Evolutionary conservation across 1,284 basidiomycete species (phyloP).

Genomic region (Rhodotorula sp.): DNA sequence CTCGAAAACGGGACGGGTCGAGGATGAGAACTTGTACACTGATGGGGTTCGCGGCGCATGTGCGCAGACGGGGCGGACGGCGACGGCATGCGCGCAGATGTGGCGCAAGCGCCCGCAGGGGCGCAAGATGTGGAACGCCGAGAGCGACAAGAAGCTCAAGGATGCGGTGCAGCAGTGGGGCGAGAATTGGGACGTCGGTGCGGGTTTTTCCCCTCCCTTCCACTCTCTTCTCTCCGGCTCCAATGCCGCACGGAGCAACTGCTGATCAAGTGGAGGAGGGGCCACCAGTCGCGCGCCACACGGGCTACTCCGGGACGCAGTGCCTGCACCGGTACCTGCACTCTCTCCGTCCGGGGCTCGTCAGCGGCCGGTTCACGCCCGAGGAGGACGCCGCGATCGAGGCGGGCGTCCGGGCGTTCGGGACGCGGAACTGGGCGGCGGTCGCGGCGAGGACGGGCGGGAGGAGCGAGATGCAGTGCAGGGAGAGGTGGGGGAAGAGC

Average conservation of each 20-base stretch:
- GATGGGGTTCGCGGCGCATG: too few species aligned
- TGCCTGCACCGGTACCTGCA: constrained; percentile 43
- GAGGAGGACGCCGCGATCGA: constrained; percentile 68
- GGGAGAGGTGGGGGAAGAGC: constrained; percentile 79
- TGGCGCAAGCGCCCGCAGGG: constrained; percentile 17
- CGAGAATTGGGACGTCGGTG: constrained; percentile 44
- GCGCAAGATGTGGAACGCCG: constrained; percentile 32
- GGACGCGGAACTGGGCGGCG: constrained; percentile 72
- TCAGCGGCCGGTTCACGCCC: constrained; percentile 58
- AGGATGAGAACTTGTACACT: neutral
- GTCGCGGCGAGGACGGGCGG: constrained; percentile 68
- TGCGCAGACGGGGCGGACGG: constrained; percentile 19
- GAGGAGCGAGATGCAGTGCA: constrained; percentile 69
- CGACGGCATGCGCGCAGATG: constrained; percentile 33
- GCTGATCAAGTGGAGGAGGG: constrained; percentile 2
- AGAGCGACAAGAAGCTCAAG: constrained; percentile 41
- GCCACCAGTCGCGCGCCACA: constrained; percentile 2
- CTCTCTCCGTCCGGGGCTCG: constrained; percentile 33
- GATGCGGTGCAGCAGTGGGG: constrained; percentile 34
- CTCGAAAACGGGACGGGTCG: too few species aligned
- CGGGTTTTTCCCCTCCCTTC: constrained; percentile 4
- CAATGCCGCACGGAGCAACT: neutral
- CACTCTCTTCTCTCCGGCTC: neutral
- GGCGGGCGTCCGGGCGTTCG: constrained; percentile 67
- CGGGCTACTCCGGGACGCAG: neutral